These are phyloP conservation scores for Leersia perrieri DNA, from an alignment of 176 grass and related monocot genomes.

Conservation along the genomic window DNA sequence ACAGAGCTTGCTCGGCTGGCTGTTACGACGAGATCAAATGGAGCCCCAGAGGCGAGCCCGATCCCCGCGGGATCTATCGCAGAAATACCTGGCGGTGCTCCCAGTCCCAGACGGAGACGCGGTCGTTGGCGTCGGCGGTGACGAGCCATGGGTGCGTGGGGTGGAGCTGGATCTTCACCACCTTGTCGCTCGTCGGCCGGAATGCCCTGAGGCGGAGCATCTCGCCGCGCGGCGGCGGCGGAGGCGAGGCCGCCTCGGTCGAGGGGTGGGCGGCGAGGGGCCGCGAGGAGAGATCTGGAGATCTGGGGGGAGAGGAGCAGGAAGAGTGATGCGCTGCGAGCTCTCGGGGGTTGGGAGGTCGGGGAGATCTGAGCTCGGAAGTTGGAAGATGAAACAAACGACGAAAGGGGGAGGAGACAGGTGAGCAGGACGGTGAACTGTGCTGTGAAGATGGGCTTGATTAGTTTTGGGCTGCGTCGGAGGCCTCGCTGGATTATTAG, in stretches of 20 bases:
- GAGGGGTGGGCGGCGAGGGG: neutral
- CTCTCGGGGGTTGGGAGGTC: conserved; percentile 31
- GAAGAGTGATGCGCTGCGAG: conserved; percentile 29
- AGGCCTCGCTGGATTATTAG: neutral
- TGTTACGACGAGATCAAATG: conserved; percentile 12
- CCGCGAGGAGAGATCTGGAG: conserved; percentile 43
- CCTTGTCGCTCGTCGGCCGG: conserved; percentile 86
- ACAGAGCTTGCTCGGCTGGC: neutral
- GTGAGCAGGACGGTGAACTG: neutral
- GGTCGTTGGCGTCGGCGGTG: conserved; percentile 88
- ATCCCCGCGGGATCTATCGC: neutral
- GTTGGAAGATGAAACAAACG: neutral
- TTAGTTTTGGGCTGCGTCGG: neutral
- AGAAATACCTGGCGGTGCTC: conserved; percentile 88
- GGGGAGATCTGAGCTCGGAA: conserved; percentile 39
- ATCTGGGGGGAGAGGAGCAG: conserved; percentile 31
- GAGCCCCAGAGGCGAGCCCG: neutral
- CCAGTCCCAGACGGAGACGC: conserved; percentile 96
- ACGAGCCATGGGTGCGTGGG: conserved; percentile 98
- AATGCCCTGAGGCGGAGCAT: conserved; percentile 99
- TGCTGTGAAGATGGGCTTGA: neutral
- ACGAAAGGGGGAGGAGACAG: neutral
- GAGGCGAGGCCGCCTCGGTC: conserved; percentile 1
- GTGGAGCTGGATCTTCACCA: conserved; percentile 98
- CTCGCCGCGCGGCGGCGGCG: conserved; percentile 31